Conservation (phyloP, 371 early-diverging fungal genomes). For the Mucor indicus region DNA sequence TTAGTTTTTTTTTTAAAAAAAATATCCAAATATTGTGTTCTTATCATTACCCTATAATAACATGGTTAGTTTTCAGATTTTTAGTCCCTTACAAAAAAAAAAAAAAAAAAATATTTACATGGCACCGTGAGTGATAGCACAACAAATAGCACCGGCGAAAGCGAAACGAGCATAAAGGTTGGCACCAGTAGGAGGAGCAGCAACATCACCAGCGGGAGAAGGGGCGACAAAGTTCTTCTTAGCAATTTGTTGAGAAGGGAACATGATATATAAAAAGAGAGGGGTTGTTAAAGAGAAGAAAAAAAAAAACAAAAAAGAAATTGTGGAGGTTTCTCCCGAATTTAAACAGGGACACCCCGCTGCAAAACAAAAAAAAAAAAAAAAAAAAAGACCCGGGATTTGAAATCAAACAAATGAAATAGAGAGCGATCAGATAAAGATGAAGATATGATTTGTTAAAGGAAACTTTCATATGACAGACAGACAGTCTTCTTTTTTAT, state of each 20-base stretch:
- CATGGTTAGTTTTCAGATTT: background rate
- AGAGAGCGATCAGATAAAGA: too few species aligned
- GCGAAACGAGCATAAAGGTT: slow-evolving; percentile 72
- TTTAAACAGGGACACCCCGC: background rate
- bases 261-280: slow-evolving; percentile 23
- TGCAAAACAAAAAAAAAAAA: background rate
- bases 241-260: slow-evolving; percentile 41
- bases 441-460: too few species aligned
- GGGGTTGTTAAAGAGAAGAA: background rate
- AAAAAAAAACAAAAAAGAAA: background rate
- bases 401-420: too few species aligned
- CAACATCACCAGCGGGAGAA: slow-evolving; percentile 45
- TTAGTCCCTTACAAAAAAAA: background rate
- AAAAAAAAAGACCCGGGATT: background rate
- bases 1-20: background rate
- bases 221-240: slow-evolving; percentile 48
- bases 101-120: slow-evolving; percentile 38
- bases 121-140: slow-evolving; percentile 75
- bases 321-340: too few species aligned
- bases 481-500: too few species aligned
- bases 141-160: slow-evolving; percentile 73
- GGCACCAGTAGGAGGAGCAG: slow-evolving; percentile 55
- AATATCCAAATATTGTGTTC: background rate
- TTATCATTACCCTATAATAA: slow-evolving; percentile 20
- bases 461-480: too few species aligned